Evolutionary conservation across 2,329 filamentous ascomycete genomes (phyloP).

Genomic region (Lachnellula cervina): DNA sequence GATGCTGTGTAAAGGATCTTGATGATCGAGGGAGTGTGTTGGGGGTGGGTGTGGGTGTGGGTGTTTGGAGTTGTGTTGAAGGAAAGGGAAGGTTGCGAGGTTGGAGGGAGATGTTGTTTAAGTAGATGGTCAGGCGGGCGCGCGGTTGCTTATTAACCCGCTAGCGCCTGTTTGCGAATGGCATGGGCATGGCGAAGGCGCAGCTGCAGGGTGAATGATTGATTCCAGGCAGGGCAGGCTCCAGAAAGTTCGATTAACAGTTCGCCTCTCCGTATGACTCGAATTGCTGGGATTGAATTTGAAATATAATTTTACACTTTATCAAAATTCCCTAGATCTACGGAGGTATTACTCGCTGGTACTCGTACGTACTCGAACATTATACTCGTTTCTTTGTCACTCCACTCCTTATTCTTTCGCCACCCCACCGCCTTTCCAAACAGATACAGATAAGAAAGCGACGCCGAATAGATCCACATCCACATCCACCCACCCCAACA

Average conservation of each 20-base stretch:
- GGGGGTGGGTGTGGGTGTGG: background rate
- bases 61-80: slow-evolving; percentile 1
- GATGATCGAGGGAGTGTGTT: slow-evolving; percentile 3
- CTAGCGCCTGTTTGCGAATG: background rate
- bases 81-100: background rate
- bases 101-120: background rate
- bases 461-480: no score
- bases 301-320: no score
- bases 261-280: no score
- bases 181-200: background rate
- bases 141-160: background rate
- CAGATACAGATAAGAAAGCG: background rate
- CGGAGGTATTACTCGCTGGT: no score
- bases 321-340: background rate
- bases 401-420: background rate
- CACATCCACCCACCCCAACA: background rate
- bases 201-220: no score
- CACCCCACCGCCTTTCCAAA: background rate
- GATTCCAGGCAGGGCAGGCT: no score
- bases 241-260: no score
- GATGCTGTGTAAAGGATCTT: slow-evolving; percentile 9
- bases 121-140: no score
- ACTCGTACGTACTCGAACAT: no score
- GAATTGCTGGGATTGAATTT: no score
- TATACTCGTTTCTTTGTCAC: background rate